Evolutionary conservation across 2,329 filamentous ascomycete species (phyloP).

Genomic region (Trichoderma pleuroti): DNA sequence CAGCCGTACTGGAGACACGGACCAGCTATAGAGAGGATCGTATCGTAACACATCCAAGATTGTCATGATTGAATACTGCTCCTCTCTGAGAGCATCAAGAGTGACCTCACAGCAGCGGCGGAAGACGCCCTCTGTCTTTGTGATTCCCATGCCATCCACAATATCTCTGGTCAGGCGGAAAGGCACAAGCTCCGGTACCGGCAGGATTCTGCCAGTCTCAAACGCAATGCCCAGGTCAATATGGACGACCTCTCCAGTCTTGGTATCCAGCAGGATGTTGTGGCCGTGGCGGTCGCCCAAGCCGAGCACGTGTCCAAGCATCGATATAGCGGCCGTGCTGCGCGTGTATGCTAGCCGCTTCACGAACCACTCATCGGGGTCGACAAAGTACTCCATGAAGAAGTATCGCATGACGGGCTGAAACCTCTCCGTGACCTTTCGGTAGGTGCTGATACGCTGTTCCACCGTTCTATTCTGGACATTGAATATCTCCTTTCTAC

Average conservation of each 20-base stretch:
- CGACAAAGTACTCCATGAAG: conserved; percentile 90
- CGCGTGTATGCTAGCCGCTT: conserved; percentile 87
- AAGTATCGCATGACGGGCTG: conserved; percentile 95
- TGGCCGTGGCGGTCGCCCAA: conserved; percentile 93
- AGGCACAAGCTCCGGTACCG: conserved; percentile 90
- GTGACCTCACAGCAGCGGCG: conserved; percentile 98
- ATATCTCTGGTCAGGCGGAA: conserved; percentile 93
- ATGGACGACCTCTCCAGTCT: conserved; percentile 89
- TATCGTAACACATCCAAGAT: conserved; percentile 97
- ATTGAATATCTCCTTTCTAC: conserved; percentile 73
- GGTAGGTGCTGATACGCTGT: conserved; percentile 69
- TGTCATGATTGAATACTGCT: conserved; percentile 97
- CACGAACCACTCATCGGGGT: conserved; percentile 94
- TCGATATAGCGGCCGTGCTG: conserved; percentile 90
- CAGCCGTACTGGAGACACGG: conserved; percentile 67
- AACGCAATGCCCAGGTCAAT: conserved; percentile 97
- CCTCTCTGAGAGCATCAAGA: conserved; percentile 87
- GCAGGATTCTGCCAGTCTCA: conserved; percentile 91
- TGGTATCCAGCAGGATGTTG: conserved; percentile 89
- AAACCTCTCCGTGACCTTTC: conserved; percentile 74
- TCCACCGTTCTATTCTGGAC: conserved; percentile 69
- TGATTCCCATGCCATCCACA: conserved; percentile 95
- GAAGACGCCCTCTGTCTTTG: conserved; percentile 92
- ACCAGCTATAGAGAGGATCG: conserved; percentile 96
- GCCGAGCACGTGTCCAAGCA: conserved; percentile 88